Evolutionary conservation across 2,329 filamentous ascomycete genomes (phyloP).

Genomic region (Nemania bipapillata): DNA sequence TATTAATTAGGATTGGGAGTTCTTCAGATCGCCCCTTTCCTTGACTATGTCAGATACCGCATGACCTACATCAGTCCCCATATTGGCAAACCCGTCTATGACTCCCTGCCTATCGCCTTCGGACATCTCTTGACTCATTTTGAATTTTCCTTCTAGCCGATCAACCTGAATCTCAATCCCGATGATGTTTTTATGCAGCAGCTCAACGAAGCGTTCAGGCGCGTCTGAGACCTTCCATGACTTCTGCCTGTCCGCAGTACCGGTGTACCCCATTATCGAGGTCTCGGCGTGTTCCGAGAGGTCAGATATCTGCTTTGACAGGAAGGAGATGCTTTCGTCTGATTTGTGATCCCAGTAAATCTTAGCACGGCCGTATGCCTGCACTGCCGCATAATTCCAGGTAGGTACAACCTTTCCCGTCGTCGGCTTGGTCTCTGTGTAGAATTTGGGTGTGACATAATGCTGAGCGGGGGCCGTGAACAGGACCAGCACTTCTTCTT

Average conservation of each 20-base stretch:
- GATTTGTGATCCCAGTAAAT: conserved; percentile 33
- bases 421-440: conserved; percentile 31
- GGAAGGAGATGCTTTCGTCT: conserved; percentile 20
- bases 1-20: conserved; percentile 10
- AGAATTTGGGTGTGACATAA: conserved; percentile 33
- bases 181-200: conserved; percentile 24
- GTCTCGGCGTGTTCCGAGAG: conserved; percentile 29
- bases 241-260: not conserved
- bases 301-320: conserved; percentile 29
- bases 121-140: conserved; percentile 35
- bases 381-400: conserved; percentile 28
- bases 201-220: conserved; percentile 28
- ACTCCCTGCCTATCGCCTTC: conserved; percentile 23
- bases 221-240: conserved; percentile 31
- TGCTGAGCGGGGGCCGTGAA: conserved; percentile 23
- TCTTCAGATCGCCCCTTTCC: conserved; percentile 22
- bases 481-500: conserved; percentile 29
- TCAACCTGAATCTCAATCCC: conserved; percentile 27
- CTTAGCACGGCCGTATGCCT: conserved; percentile 28
- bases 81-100: conserved; percentile 21
- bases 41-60: conserved; percentile 20
- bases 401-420: conserved; percentile 31
- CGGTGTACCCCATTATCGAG: conserved; percentile 27
- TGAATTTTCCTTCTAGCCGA: conserved; percentile 31
- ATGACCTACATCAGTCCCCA: conserved; percentile 19